Base-by-base conservation (phyloP, 352 stramenopile genomes). In the Pythium rishiriense region DNA sequence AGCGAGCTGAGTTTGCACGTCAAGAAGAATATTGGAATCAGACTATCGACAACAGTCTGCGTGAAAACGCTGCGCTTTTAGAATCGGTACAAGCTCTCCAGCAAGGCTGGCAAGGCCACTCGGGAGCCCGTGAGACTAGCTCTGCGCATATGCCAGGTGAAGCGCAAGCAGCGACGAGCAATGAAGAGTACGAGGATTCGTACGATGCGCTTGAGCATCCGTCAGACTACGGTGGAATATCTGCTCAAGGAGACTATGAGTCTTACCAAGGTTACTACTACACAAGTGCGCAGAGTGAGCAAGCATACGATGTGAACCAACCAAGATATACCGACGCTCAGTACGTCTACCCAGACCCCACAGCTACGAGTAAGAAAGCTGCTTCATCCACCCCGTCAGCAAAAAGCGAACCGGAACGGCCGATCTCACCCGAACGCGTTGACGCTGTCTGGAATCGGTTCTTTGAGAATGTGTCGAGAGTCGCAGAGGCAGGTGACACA, bases 401-500 rank as follows among this genome's bases (percentile, higher is more conserved):
- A 17, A 62, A 53, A 42, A 53, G 41, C 28, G 50, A 49, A 15
- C 33, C 37, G 21, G 51, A 51, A 12, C 29, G 12, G 25, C 35
- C 66, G 1, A 65, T 81, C 42, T 79, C 79, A 61, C 74, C 79
- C 0, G 55, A 73, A 2, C 70, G 81, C 4, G 79, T 91, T 8
- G 78, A 73, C 56, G 85, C 81, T 24, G 78, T 93, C 21, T 93
- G 82, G 85, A 90, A 85, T 54, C 73, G 72, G 19, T 93, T 93
- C 55, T 93, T 91, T 65, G 78, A 86, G 43, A 93, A 93, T 28
- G 66, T 89, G 56, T 76, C 64, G 1, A 54, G 70, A 25, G 59
- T 57, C 15, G 71, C 51, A 14, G 78, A 85, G 25, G 7, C 2
- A 14, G 60, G 31, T 11, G 50, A n/a, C 28, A 11, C 22, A 35